Conservation (phyloP, 371 early-diverging fungal species). For the Dipsacomyces acuminosporus region DNA sequence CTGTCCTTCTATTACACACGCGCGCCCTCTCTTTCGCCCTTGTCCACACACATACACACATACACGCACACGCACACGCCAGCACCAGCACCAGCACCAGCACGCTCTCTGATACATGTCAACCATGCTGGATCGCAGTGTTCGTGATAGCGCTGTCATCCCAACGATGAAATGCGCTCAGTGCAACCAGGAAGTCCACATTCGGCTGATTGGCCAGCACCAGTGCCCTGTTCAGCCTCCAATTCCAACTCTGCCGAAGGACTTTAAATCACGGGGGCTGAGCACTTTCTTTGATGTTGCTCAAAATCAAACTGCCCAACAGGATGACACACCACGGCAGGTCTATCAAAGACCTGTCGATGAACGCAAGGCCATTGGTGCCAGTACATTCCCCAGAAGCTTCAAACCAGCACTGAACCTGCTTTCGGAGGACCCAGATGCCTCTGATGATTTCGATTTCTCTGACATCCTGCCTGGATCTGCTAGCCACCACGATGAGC, state of each 20-base stretch:
- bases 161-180: slow-evolving; percentile 45
- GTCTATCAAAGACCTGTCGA: no score
- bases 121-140: slow-evolving; percentile 26
- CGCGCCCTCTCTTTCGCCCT: no score
- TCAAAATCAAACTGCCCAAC: background rate
- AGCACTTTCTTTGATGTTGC: slow-evolving; percentile 35
- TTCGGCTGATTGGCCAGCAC: slow-evolving; percentile 40
- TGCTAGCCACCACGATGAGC: no score
- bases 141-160: slow-evolving; percentile 41
- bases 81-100: background rate
- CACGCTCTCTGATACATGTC: background rate
- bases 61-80: background rate
- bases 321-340: no score
- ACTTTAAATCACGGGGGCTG: slow-evolving; percentile 14
- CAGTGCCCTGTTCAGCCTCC: slow-evolving; percentile 28
- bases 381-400: slow-evolving; percentile 19
- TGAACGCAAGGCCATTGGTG: slow-evolving; percentile 17
- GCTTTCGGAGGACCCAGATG: slow-evolving; percentile 17
- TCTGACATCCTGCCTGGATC: slow-evolving; percentile 25
- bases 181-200: slow-evolving; percentile 45
- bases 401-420: slow-evolving; percentile 36
- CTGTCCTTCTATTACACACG: background rate
- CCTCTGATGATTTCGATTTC: slow-evolving; percentile 34
- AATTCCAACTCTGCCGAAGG: slow-evolving; percentile 17
- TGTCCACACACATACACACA: slow-evolving; percentile 1